Evolutionary conservation across 2,329 filamentous ascomycete species (phyloP), one percentile per base, ranked within the genome.

Genomic region (Ophiostoma piceae): DNA sequence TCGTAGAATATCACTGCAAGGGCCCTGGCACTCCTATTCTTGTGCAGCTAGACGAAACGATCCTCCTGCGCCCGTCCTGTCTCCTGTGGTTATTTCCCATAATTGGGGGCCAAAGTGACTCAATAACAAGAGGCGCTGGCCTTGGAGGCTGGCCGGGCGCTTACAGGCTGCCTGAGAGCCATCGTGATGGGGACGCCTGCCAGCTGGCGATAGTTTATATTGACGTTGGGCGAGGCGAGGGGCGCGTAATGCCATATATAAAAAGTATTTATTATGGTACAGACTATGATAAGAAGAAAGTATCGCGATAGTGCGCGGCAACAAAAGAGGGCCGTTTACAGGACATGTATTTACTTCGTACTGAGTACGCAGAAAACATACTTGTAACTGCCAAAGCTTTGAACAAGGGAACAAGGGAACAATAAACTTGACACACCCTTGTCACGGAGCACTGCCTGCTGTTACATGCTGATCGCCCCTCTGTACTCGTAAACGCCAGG

Each of bases 401-500:
- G 26, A 29, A 29, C 41, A 43, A 16, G n/a, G 3, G 26, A 29
- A 29, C 41, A 43, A 16, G n/a, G 3, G 6, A 26, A 22, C 47
- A 22, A 54, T n/a, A n/a, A 54, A 54, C 47, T 22, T 54, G n/a
- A 1, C 16, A 35, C 26, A 54, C 6, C 47, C 47, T 54, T 54
- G 47, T 54, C 35, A 35, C 5, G 4, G 35, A 8, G 39, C 12
- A 41, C n/a, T 29, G 22, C 26, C 19, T 47, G 43, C 22, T 57
- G 51, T 57, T 57, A 22, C 51, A 57, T 26, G 51, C 11, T 8
- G 51, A 57, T 57, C 51, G 51, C 51, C 51, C 51, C n/a, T 57
- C 9, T 22, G n/a, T 29, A 19, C 57, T 9, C 26, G 12, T 29
- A 62, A 22, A 64, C 32, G 60, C 29, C 60, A n/a, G 29, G 60